Evolutionary conservation across 2,329 filamentous ascomycete species (phyloP).

Genomic region (Grosmannia huntii): DNA sequence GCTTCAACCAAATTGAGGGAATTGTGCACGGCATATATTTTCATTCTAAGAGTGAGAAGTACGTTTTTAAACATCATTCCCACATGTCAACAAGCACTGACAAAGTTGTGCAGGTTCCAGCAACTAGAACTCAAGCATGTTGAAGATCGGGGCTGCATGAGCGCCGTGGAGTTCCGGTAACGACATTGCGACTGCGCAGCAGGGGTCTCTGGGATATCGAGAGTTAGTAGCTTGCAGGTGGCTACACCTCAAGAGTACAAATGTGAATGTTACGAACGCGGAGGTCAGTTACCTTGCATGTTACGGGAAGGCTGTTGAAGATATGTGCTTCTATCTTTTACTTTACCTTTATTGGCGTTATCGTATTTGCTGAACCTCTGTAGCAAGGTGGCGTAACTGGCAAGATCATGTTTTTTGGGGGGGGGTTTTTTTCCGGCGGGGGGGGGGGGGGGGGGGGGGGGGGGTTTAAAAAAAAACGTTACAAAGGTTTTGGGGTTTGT

Average conservation of each 20-base stretch:
- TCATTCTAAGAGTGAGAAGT: conserved; percentile 97
- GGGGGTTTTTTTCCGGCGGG: no score
- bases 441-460: no score
- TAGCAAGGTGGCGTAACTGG: neutral
- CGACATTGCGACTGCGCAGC: neutral
- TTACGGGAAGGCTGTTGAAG: neutral
- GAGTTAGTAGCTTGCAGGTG: neutral
- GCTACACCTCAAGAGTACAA: neutral
- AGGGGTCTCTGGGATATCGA: neutral
- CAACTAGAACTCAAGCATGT: conserved; percentile 86
- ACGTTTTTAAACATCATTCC: conserved; percentile 24
- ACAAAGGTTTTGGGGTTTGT: no score
- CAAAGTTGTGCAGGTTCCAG: conserved; percentile 53
- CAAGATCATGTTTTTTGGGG: neutral
- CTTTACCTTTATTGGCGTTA: neutral
- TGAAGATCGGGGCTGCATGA: conserved; percentile 69
- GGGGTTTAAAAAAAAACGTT: no score
- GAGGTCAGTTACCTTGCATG: neutral
- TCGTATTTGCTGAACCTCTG: neutral
- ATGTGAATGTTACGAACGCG: neutral
- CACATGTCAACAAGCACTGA: neutral
- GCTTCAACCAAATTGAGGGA: conserved; percentile 85
- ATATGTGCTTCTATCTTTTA: neutral
- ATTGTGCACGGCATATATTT: conserved; percentile 92
- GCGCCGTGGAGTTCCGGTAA: conserved; percentile 80